Evolutionary conservation across 106 monocot species (phyloP), one percentile per base, ranked within the genome.

Genomic region (Cymbidium sinense): DNA sequence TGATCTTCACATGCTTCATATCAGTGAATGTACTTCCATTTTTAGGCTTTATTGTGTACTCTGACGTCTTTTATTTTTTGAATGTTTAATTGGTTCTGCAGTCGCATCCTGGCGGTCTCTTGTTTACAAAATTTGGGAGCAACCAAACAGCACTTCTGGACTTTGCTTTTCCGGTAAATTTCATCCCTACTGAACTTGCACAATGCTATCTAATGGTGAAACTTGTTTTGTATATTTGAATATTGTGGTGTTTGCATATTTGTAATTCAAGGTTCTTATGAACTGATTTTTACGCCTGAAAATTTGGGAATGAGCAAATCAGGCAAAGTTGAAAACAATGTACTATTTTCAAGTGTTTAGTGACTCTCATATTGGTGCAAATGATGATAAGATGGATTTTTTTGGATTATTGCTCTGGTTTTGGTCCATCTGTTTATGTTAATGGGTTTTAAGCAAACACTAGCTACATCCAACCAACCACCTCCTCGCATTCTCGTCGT

Each of bases 111-210:
- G 94, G 94, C n/a, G 87, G 94, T 15, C 91, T 95, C 83, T 93
- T 99, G 50, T 99, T 99, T 78, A 95, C 99, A 62, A 99, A 99
- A 80, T 95, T 99, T 78, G 92, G 95, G 75, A 95, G 90, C 83
- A 99, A 85, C 85, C 99, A 99, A 75, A 93, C 93, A 65, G 89
- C 99, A 52, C 83, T 99, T 35, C 88, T 99, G 64, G 99, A 99
- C 80, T 89, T 99, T 84, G 86, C 94, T 77, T 92, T 99, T 70
- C 91, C 92, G 87, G 99, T 99, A 86, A 1, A 34, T 34, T 82
- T 51, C 30, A 67, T 67, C 12, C 33, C 67, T 58, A 58, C 1
- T 33, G 33, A 30, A 67, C 67, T 67, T 18, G 67, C 67, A 67
- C 29, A 34, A 25, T 1, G 3, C 23, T 58, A n/a, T 58, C n/a